A percentile compares a stretch with the other conserved stretches of the same genome.
phyloP scores from a whole-genome alignment of 1,284 basidiomycete species.

The Irpex rosettiformis region DNA sequence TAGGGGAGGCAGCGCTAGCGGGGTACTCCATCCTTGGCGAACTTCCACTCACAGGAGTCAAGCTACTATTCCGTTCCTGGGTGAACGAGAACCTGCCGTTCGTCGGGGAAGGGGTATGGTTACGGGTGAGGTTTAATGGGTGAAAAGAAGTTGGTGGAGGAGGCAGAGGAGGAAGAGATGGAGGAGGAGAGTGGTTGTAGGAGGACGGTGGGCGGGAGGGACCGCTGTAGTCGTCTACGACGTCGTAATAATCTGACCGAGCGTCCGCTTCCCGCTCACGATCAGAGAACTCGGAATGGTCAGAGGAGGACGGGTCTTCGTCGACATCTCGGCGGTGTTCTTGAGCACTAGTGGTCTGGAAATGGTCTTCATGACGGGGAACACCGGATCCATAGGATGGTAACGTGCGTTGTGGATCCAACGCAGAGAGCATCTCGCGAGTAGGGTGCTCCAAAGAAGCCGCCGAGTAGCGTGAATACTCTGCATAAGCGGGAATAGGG shows the following conservation, averaged over 20 bases:
- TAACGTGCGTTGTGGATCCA: not conserved
- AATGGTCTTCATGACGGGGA: not conserved
- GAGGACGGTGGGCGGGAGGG: not conserved
- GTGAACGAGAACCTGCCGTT: not conserved
- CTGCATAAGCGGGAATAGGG: not conserved
- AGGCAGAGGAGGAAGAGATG: too few species aligned
- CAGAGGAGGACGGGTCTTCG: not conserved
- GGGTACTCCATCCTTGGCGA: conserved; percentile 4
- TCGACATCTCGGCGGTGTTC: not conserved
- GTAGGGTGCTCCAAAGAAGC: not conserved
- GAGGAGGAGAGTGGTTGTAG: too few species aligned
- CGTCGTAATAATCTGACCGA: not conserved
- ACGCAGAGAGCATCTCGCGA: not conserved
- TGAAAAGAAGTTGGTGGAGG: not conserved
- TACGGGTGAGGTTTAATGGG: not conserved
- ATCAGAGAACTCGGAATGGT: not conserved
- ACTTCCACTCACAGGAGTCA: not conserved
- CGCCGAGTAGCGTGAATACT: not conserved
- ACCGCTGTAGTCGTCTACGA: not conserved
- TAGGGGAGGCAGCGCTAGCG: conserved; percentile 1
- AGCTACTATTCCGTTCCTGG: not conserved
- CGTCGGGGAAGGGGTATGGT: not conserved
- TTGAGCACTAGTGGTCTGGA: not conserved
- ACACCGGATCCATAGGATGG: not conserved
- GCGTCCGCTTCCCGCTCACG: not conserved